phyloP scores from a whole-genome alignment of 2,329 filamentous ascomycete species.

The Nannizziopsis barbatae region DNA sequence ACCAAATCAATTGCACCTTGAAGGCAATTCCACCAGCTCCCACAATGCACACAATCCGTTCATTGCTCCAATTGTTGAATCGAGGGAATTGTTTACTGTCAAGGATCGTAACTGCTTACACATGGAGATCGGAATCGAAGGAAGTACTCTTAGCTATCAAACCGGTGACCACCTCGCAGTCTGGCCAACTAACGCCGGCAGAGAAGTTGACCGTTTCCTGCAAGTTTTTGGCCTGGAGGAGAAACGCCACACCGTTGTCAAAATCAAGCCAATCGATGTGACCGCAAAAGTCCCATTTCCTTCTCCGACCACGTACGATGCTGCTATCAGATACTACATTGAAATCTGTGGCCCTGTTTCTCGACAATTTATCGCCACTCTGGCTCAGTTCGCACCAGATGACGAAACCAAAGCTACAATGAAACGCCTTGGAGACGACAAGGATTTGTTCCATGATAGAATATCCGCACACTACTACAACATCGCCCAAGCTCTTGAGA shows the following conservation, averaged over 20 bases:
- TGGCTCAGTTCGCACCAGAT: slow-evolving; percentile 80
- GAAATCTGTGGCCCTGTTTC: slow-evolving; percentile 93
- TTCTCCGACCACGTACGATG: slow-evolving; percentile 90
- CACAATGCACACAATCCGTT: slow-evolving; percentile 96
- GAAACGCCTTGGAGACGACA: slow-evolving; percentile 77
- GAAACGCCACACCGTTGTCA: slow-evolving; percentile 73
- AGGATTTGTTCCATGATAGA: slow-evolving; percentile 87
- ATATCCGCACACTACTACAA: slow-evolving; percentile 74
- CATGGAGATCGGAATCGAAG: slow-evolving; percentile 84
- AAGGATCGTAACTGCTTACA: slow-evolving; percentile 92
- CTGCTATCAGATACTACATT: slow-evolving; percentile 86
- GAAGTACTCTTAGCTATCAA: slow-evolving; percentile 82
- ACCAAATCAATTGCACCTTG: slow-evolving; percentile 90
- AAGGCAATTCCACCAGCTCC: slow-evolving; percentile 70
- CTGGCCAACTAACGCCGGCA: slow-evolving; percentile 92
- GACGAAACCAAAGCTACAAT: slow-evolving; percentile 79
- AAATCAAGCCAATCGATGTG: slow-evolving; percentile 80
- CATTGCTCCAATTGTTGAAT: slow-evolving; percentile 85
- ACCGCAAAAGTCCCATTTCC: slow-evolving; percentile 98
- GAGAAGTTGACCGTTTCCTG: slow-evolving; percentile 83
- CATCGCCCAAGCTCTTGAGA: slow-evolving; percentile 72
- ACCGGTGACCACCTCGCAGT: slow-evolving; percentile 95
- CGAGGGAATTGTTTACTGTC: slow-evolving; percentile 78
- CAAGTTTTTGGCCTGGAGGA: slow-evolving; percentile 61
- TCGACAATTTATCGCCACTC: slow-evolving; percentile 79